A percentile compares a stretch with the other conserved stretches of the same genome.
phyloP scores from a whole-genome alignment of 257 asterid genomes.

The Eustoma russellianum region DNA sequence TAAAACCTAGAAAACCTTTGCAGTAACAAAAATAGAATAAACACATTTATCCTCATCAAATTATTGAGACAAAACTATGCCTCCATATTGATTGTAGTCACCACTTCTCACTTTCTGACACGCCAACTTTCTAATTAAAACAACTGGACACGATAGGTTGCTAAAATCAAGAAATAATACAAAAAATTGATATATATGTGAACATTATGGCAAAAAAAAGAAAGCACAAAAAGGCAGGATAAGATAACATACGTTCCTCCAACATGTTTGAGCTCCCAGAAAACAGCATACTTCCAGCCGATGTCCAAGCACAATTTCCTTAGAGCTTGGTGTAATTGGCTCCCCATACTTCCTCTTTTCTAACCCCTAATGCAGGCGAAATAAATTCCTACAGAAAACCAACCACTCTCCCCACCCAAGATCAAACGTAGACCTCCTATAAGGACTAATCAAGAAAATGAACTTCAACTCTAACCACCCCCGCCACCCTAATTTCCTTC shows the following conservation, averaged over 20 bases:
- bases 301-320: constrained; percentile 66
- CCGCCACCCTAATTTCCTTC: constrained; percentile 18
- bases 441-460: constrained; percentile 30
- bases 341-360: constrained; percentile 49
- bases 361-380: constrained; percentile 3
- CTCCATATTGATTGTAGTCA: too few species aligned
- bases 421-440: constrained; percentile 37
- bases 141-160: too few species aligned
- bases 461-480: constrained; percentile 23
- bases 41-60: too few species aligned
- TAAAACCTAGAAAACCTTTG: too few species aligned
- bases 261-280: constrained; percentile 87
- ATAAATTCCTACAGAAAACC: constrained; percentile 11
- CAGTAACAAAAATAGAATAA: too few species aligned
- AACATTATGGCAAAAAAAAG: too few species aligned
- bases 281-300: constrained; percentile 85
- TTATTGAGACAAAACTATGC: too few species aligned
- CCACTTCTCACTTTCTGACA: too few species aligned
- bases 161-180: too few species aligned
- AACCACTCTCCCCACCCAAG: constrained; percentile 13
- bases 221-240: background rate
- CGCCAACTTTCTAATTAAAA: too few species aligned
- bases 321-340: constrained; percentile 57
- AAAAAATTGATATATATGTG: background rate
- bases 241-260: constrained; percentile 63